A percentile compares a stretch with the other conserved stretches of the same genome.
Evolutionary conservation across 306 rosid genomes (phyloP).

Genomic region (Prunus campanulata): DNA sequence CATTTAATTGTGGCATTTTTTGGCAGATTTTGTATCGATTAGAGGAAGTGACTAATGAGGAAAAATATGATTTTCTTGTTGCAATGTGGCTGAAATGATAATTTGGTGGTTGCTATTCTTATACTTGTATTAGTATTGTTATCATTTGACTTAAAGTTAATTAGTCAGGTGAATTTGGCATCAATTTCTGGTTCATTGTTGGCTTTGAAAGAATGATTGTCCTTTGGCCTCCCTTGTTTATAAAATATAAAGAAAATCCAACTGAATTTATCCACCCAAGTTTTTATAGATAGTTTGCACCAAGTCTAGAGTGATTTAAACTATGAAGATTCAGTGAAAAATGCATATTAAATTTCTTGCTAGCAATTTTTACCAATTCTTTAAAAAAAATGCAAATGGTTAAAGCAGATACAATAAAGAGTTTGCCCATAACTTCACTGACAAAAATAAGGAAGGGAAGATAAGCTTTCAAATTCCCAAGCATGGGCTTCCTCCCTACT

Average conservation of each 20-base stretch:
- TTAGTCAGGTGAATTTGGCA: too few relatives aligned
- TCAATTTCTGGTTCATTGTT: too few relatives aligned
- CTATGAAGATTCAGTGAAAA: too few relatives aligned
- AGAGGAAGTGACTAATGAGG: not conserved
- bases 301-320: too few relatives aligned
- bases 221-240: too few relatives aligned
- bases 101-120: not conserved
- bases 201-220: too few relatives aligned
- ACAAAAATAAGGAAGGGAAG: constrained; percentile 14
- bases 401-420: constrained; percentile 2
- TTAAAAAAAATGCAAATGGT: not conserved
- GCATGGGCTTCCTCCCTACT: constrained; percentile 23
- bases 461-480: constrained; percentile 17
- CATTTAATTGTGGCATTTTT: not conserved
- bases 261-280: too few relatives aligned
- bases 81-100: not conserved
- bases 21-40: constrained; percentile 3
- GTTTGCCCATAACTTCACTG: constrained; percentile 28
- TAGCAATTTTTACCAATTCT: too few relatives aligned
- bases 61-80: not conserved
- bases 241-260: too few relatives aligned
- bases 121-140: not conserved
- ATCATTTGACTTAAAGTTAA: too few relatives aligned
- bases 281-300: too few relatives aligned
- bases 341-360: too few relatives aligned